phyloP scores from a whole-genome alignment of 2,329 filamentous ascomycete species.

The Pseudogymnoascus sp. region DNA sequence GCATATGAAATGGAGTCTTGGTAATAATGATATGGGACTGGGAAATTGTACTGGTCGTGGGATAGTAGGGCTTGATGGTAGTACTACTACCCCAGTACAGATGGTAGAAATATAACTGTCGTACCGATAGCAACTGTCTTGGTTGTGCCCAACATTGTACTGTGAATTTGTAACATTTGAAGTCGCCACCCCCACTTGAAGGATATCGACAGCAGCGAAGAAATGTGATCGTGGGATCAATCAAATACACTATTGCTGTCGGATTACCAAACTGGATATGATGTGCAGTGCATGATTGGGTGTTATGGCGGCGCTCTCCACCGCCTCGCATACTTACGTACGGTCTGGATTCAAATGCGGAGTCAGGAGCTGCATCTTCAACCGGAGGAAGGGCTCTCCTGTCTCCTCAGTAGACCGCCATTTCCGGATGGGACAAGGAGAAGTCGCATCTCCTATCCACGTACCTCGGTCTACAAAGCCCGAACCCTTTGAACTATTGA shows the following conservation, averaged over 20 bases:
- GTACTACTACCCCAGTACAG: not conserved
- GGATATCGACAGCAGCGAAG: not conserved
- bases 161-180: not conserved
- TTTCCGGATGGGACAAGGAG: not conserved
- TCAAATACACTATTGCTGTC: not conserved
- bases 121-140: not conserved
- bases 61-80: not conserved
- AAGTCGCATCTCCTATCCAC: not conserved
- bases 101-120: not conserved
- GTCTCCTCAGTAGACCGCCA: not conserved
- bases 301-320: not conserved
- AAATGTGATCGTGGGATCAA: slow-evolving; percentile 1
- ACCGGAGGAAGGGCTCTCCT: not conserved
- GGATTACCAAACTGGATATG: not conserved
- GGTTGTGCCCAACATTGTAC: not conserved
- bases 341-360: not conserved
- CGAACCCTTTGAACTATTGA: not conserved
- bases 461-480: not conserved
- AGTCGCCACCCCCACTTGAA: not conserved
- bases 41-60: not conserved
- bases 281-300: slow-evolving; percentile 1
- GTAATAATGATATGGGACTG: slow-evolving; percentile 8
- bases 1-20: slow-evolving; percentile 9
- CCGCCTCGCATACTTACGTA: not conserved
- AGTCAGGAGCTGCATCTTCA: not conserved